Evolutionary conservation across 352 stramenopile genomes (phyloP).

Genomic region (Globisporangium emineosum): DNA sequence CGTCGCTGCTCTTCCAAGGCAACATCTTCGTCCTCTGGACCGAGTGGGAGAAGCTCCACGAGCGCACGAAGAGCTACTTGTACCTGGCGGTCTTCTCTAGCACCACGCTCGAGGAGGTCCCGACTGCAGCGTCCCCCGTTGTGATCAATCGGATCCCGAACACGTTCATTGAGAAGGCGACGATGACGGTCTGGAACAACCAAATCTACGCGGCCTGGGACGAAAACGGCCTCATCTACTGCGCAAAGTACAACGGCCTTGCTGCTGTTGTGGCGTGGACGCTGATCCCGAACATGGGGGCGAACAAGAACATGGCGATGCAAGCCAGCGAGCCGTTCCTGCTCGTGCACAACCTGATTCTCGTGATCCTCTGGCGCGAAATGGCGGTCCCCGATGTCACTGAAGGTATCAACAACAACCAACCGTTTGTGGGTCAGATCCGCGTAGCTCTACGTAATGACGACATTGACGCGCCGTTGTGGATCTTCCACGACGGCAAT

Average conservation of each 20-base stretch:
- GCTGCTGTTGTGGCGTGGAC: conserved; percentile 36
- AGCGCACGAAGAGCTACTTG: conserved; percentile 39
- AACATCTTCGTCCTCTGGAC: conserved; percentile 71
- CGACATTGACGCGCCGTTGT: conserved; percentile 44
- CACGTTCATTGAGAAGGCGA: conserved; percentile 52
- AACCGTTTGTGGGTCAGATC: conserved; percentile 40
- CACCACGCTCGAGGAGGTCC: conserved; percentile 30
- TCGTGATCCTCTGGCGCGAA: conserved; percentile 68
- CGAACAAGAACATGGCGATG: conserved; percentile 57
- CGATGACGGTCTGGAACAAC: conserved; percentile 39
- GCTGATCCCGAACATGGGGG: conserved; percentile 58
- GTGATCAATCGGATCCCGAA: conserved; percentile 45
- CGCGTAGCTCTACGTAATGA: conserved; percentile 53
- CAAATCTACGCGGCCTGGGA: conserved; percentile 68
- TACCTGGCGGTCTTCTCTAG: conserved; percentile 55
- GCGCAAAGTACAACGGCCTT: conserved; percentile 51
- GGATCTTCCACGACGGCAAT: conserved; percentile 79
- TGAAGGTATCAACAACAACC: conserved; percentile 5
- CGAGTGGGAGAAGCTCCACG: conserved; percentile 39
- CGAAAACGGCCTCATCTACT: conserved; percentile 57
- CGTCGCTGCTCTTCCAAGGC: conserved; percentile 31
- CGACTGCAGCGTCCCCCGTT: conserved; percentile 15
- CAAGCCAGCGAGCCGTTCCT: conserved; percentile 38
- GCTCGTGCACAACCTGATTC: conserved; percentile 52
- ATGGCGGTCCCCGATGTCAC: conserved; percentile 12